phyloP scores from a whole-genome alignment of 768 basidiomycete species.

The Scleroderma citrinum region DNA sequence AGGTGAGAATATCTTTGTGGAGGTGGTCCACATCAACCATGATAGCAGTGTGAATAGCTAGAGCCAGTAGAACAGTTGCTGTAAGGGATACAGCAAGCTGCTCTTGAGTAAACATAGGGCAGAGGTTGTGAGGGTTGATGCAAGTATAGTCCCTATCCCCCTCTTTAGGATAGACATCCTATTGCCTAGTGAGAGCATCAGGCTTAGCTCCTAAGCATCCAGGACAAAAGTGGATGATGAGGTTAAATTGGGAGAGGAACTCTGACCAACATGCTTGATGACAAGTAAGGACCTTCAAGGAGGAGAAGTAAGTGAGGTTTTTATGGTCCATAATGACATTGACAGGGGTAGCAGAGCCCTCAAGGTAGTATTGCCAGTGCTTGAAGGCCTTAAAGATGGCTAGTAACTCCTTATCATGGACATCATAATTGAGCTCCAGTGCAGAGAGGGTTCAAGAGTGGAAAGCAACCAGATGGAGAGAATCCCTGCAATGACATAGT shows the following conservation, averaged over 20 bases:
- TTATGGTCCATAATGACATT: conserved; percentile 19
- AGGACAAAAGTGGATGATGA: not conserved
- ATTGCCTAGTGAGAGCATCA: not conserved
- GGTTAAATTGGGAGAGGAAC: conserved; percentile 34
- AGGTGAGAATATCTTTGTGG: conserved; percentile 9
- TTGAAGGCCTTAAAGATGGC: not conserved
- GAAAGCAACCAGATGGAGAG: not conserved
- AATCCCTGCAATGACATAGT: not conserved
- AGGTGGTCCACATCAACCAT: conserved; percentile 14
- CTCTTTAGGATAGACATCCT: not conserved
- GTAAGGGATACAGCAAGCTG: not conserved
- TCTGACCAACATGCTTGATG: conserved; percentile 24
- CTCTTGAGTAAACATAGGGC: not conserved
- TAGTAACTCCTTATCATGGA: too few species aligned
- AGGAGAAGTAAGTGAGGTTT: conserved; percentile 8
- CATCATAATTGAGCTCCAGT: not conserved
- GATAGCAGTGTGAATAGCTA: not conserved
- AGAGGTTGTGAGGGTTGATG: not conserved
- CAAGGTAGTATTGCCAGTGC: not conserved
- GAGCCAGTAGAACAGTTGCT: not conserved
- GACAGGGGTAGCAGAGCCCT: conserved; percentile 5
- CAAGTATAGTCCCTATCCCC: not conserved
- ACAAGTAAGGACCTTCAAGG: conserved; percentile 3
- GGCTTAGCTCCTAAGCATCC: conserved; percentile 6
- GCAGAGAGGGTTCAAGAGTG: not conserved